These are phyloP conservation scores for Exophiala viscosa DNA, from an alignment of 2,329 filamentous ascomycete species.

Conservation along the genomic window DNA sequence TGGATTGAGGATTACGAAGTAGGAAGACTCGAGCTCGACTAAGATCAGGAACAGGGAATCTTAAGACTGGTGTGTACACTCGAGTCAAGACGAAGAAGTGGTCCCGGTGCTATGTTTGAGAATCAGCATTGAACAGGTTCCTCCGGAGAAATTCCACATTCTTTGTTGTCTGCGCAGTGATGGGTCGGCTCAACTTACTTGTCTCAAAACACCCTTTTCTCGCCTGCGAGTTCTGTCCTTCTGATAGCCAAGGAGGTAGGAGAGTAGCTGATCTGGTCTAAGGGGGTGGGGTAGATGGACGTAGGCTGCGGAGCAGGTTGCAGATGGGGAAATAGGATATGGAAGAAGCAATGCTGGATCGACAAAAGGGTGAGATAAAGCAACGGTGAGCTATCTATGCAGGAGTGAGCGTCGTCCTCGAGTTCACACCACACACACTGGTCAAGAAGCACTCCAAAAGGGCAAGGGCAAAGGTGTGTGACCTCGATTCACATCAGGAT, in stretches of 20 bases:
- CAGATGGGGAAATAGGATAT: not conserved
- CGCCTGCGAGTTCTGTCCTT: constrained; percentile 5
- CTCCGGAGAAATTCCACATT: constrained; percentile 7
- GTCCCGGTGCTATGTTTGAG: not conserved
- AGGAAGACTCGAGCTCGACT: not conserved
- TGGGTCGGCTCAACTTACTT: constrained; percentile 5
- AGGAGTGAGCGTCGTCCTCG: not conserved
- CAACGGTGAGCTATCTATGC: not conserved
- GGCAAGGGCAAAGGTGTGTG: not conserved
- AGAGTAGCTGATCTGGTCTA: not conserved
- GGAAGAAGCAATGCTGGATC: not conserved
- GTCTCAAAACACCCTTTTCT: not conserved
- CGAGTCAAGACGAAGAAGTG: not conserved
- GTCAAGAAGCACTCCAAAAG: no score
- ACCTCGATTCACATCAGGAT: constrained; percentile 10
- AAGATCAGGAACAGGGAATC: not conserved
- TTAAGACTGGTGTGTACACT: not conserved
- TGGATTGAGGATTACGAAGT: not conserved
- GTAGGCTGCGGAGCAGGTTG: constrained; percentile 11
- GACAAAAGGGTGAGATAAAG: not conserved
- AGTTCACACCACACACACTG: no score
- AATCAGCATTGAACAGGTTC: constrained; percentile 1
- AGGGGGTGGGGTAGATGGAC: constrained; percentile 8
- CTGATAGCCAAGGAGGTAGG: constrained; percentile 2
- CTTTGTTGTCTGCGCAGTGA: constrained; percentile 8